Conservation (phyloP, 176 grass and related monocot species). For the Zea luxurians region DNA sequence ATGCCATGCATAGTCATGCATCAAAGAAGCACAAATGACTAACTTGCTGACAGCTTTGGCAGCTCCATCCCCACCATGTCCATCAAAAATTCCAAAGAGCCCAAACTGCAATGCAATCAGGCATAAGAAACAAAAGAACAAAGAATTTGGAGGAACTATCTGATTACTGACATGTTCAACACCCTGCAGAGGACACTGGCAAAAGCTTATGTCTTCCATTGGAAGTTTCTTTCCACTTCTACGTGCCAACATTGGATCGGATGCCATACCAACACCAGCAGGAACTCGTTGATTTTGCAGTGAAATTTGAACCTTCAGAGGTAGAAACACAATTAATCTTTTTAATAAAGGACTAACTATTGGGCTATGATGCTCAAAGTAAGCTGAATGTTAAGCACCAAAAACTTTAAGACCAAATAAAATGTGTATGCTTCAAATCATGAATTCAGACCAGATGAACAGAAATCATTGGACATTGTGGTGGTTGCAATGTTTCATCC, state of each 20-base stretch:
- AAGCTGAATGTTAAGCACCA: neutral
- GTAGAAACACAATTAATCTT: neutral
- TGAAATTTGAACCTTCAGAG: slow-evolving; percentile 58
- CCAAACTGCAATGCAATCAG: slow-evolving; percentile 66
- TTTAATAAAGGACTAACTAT: neutral
- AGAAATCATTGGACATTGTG: neutral
- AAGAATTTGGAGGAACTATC: slow-evolving; percentile 4
- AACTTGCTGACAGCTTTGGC: slow-evolving; percentile 71
- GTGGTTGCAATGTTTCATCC: neutral
- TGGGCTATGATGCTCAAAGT: slow-evolving; percentile 4
- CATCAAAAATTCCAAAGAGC: slow-evolving; percentile 79
- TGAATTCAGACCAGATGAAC: neutral
- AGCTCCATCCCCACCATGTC: slow-evolving; percentile 83
- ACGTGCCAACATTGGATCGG: slow-evolving; percentile 68
- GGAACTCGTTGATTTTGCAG: slow-evolving; percentile 49
- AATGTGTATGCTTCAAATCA: neutral
- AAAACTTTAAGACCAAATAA: neutral
- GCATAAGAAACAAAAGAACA: slow-evolving; percentile 16
- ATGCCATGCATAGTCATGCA: neutral
- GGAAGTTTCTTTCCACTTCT: slow-evolving; percentile 66
- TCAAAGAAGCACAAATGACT: slow-evolving; percentile 41
- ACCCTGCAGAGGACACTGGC: slow-evolving; percentile 66
- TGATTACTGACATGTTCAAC: slow-evolving; percentile 58
- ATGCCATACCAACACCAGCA: slow-evolving; percentile 70
- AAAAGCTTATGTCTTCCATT: slow-evolving; percentile 78